Evolutionary conservation across 2,329 filamentous ascomycete species (phyloP).

Genomic region (Clonostachys rhizophaga): DNA sequence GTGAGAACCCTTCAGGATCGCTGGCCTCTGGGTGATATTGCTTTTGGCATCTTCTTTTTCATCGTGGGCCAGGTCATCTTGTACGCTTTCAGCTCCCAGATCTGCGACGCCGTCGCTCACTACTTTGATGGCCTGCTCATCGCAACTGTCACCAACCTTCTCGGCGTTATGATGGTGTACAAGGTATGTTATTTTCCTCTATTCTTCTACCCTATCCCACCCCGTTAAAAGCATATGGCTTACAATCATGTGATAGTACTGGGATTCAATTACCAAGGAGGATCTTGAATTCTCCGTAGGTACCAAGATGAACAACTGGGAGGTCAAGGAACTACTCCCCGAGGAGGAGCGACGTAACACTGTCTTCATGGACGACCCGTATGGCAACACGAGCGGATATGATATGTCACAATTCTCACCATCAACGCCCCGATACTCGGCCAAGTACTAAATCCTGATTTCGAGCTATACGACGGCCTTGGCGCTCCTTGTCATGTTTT

Average conservation of each 20-base stretch:
- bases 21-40: slow-evolving; percentile 91
- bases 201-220: not conserved
- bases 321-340: slow-evolving; percentile 85
- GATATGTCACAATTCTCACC: slow-evolving; percentile 44
- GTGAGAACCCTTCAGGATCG: slow-evolving; percentile 87
- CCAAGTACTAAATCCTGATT: slow-evolving; percentile 32
- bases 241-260: slow-evolving; percentile 60
- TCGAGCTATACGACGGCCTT: too few species aligned
- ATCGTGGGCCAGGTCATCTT: slow-evolving; percentile 87
- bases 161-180: slow-evolving; percentile 99
- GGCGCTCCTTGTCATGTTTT: too few species aligned
- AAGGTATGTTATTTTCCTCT: slow-evolving; percentile 54
- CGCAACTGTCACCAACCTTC: slow-evolving; percentile 85
- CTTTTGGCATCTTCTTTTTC: slow-evolving; percentile 88
- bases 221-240: not conserved
- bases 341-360: slow-evolving; percentile 76
- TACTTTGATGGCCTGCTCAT: slow-evolving; percentile 95
- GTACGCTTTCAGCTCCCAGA: slow-evolving; percentile 81
- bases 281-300: slow-evolving; percentile 98
- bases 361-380: slow-evolving; percentile 65
- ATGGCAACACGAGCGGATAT: slow-evolving; percentile 49
- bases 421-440: slow-evolving; percentile 33
- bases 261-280: slow-evolving; percentile 98
- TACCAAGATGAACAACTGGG: slow-evolving; percentile 94
- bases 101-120: slow-evolving; percentile 82